Percentiles rank a stretch among this genome's conserved stretches.
Conservation (phyloP, 1,139 yeast species). For the Saccharomycopsis hybrid region DNA sequence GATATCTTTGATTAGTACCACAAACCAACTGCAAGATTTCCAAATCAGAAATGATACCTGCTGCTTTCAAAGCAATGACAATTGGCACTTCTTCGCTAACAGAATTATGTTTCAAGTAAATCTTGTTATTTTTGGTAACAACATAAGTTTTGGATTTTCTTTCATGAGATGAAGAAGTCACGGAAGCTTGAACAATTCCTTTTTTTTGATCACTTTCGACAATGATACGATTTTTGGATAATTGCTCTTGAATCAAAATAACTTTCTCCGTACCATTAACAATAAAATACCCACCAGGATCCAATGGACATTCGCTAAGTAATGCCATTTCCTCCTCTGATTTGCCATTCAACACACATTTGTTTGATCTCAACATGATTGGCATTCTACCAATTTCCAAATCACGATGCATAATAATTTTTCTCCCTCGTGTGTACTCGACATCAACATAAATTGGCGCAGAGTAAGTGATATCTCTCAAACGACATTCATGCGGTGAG, state of each 20-base stretch:
- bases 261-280: constrained; percentile 98
- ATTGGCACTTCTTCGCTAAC: constrained; percentile 94
- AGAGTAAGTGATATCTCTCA: constrained; percentile 90
- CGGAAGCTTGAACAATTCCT: constrained; percentile 93
- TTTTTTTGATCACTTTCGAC: constrained; percentile 97
- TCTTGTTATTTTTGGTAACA: constrained; percentile 82
- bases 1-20: constrained; percentile 82
- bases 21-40: constrained; percentile 93
- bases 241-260: constrained; percentile 91
- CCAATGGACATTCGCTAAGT: constrained; percentile 90
- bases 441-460: constrained; percentile 97
- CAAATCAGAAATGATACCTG: constrained; percentile 87
- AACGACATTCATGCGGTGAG: constrained; percentile 95
- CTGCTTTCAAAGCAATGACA: constrained; percentile 88
- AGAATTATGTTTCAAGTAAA: constrained; percentile 89
- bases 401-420: constrained; percentile 82
- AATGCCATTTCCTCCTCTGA: constrained; percentile 80
- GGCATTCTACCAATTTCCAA: constrained; percentile 98
- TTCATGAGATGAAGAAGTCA: constrained; percentile 95
- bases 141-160: constrained; percentile 96
- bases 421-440: constrained; percentile 91
- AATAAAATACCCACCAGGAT: constrained; percentile 97
- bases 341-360: constrained; percentile 78
- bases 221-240: constrained; percentile 93
- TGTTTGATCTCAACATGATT: constrained; percentile 87